Evolutionary conservation across 208 protist genomes (phyloP).

Genomic region (Strigomonas galati): DNA sequence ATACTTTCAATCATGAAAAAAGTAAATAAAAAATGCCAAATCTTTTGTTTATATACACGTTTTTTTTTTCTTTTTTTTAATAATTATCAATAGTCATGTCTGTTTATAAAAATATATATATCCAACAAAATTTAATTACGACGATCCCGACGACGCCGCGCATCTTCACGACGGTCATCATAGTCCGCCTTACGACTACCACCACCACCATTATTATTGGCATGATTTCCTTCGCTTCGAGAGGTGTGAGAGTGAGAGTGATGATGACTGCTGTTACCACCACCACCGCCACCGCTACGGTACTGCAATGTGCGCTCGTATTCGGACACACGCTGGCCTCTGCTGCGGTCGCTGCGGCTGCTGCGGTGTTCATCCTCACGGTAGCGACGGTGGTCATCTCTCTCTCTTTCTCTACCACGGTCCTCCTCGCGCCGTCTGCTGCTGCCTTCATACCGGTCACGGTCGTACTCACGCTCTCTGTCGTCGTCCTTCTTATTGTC

Average conservation of each 20-base stretch:
- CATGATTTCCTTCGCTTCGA: too few species aligned
- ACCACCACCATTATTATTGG: too few species aligned
- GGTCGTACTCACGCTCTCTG: constrained; percentile 3
- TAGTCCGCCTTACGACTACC: constrained; percentile 18
- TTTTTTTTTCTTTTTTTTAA: too few species aligned
- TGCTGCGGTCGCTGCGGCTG: background rate
- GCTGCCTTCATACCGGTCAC: background rate
- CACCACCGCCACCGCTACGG: background rate
- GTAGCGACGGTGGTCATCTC: background rate
- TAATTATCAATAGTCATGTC: constrained; percentile 8
- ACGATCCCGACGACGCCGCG: constrained; percentile 24
- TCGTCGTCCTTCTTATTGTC: constrained; percentile 4
- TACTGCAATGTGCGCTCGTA: background rate
- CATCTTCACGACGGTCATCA: constrained; percentile 56
- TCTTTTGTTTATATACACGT: too few species aligned
- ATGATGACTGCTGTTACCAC: constrained; percentile 4
- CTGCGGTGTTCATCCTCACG: background rate
- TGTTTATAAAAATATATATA: constrained; percentile 10
- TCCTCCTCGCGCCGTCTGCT: constrained; percentile 4
- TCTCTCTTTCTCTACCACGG: constrained; percentile 5
- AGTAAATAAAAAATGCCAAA: too few species aligned
- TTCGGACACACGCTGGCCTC: background rate
- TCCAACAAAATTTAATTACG: background rate
- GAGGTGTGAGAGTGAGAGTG: too few species aligned
- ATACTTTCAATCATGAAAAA: too few species aligned